Evolutionary conservation across 2,329 filamentous ascomycete species (phyloP).

Genomic region (Aaosphaeria pasadenensis): DNA sequence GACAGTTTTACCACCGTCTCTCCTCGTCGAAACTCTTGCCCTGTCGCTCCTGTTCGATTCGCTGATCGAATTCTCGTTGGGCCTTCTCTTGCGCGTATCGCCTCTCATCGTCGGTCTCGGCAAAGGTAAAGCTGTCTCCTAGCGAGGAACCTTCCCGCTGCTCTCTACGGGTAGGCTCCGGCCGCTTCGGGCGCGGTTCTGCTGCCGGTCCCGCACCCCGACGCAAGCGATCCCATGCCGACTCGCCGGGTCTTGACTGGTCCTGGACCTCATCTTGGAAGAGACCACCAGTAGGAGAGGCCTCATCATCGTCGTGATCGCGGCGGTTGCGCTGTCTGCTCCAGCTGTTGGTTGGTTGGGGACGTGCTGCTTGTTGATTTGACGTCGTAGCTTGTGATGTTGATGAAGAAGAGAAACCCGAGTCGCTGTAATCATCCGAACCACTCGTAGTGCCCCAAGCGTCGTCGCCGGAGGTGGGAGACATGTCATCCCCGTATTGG

Average conservation of each 20-base stretch:
- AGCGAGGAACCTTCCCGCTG: slow-evolving; percentile 29
- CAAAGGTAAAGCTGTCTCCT: slow-evolving; percentile 47
- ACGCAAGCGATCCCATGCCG: slow-evolving; percentile 45
- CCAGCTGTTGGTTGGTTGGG: slow-evolving; percentile 6
- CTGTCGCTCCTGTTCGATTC: slow-evolving; percentile 48
- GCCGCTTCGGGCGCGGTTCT: slow-evolving; percentile 11
- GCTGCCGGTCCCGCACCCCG: slow-evolving; percentile 24
- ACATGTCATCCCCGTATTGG: slow-evolving; percentile 37
- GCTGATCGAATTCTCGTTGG: slow-evolving; percentile 50
- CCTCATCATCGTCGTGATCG: slow-evolving; percentile 26
- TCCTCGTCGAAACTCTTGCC: slow-evolving; percentile 42
- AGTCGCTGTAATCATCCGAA: slow-evolving; percentile 11
- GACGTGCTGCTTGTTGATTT: slow-evolving; percentile 12
- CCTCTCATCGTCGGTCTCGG: slow-evolving; percentile 41
- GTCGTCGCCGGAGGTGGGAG: slow-evolving; percentile 38
- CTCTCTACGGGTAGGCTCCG: slow-evolving; percentile 17
- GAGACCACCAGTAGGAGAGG: slow-evolving; percentile 36
- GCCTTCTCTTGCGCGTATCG: slow-evolving; percentile 44
- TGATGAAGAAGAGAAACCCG: slow-evolving; percentile 18
- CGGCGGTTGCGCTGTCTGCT: slow-evolving; percentile 10
- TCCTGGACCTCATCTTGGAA: slow-evolving; percentile 28
- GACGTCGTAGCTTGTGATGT: not conserved
- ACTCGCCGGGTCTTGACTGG: slow-evolving; percentile 27
- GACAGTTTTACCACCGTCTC: slow-evolving; percentile 25
- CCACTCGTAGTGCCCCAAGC: slow-evolving; percentile 15